Conservation (phyloP, 768 basidiomycete genomes). For the Coprinopsis cinerea region DNA sequence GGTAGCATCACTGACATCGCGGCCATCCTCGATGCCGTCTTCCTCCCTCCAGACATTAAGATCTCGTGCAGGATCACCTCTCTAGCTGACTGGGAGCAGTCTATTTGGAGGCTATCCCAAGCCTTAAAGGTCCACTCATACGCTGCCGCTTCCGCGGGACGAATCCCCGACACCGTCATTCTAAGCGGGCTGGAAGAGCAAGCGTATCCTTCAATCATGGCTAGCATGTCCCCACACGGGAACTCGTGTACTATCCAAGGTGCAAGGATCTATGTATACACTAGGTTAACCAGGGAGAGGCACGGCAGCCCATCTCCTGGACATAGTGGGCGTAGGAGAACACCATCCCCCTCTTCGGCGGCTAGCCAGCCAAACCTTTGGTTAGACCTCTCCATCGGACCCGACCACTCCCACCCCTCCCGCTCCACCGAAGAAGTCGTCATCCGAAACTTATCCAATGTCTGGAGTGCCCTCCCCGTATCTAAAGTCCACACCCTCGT, state of each 20-base stretch:
- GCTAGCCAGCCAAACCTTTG: constrained; percentile 29
- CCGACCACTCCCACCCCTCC: constrained; percentile 13
- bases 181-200: constrained; percentile 23
- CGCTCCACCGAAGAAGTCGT: constrained; percentile 28
- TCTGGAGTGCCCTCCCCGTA: constrained; percentile 30
- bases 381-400: constrained; percentile 23
- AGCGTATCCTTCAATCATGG: constrained; percentile 20
- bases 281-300: background rate
- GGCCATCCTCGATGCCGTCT: constrained; percentile 24
- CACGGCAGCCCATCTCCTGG: background rate
- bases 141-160: constrained; percentile 11
- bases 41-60: constrained; percentile 21
- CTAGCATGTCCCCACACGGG: background rate
- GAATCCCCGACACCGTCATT: constrained; percentile 24
- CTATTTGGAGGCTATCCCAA: constrained; percentile 22
- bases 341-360: constrained; percentile 21
- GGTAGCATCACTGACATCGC: constrained; percentile 27
- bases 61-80: constrained; percentile 22
- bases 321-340: constrained; percentile 4
- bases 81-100: constrained; percentile 22
- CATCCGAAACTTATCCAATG: constrained; percentile 22
- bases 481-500: constrained; percentile 26
- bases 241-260: background rate
- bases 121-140: constrained; percentile 22
- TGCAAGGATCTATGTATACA: constrained; percentile 4